Evolutionary conservation across 176 grass and related monocot species (phyloP), one percentile per base, ranked within the genome.

Genomic region (Tillandsia fasciculata): DNA sequence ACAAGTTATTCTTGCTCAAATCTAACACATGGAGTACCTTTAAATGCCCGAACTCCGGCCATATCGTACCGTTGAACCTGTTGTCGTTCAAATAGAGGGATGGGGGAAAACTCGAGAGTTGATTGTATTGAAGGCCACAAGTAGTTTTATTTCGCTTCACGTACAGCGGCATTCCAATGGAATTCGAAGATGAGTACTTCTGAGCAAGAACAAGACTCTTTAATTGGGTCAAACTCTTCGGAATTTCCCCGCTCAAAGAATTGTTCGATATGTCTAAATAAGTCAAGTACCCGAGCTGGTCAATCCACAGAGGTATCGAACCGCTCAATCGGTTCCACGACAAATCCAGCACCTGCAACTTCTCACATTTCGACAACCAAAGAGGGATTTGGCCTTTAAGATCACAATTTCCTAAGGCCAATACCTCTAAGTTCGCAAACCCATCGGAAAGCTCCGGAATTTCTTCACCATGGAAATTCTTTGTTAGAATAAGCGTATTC

Each of bases 191-290:
- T 0, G 71, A 51, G 0, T 72, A 90, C 51, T 3, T 78, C 66
- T 76, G 76, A 20, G 69, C 65, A 2, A 57, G 48, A 48, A 90
- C 68, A 49, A 96, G 89, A 67, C 93, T 85, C 76, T 96, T 92
- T 5, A 96, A 80, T 51, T 79, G 79, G 1, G 86, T 92, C 83
- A 96, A 81, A 58, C 72, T 85, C 84, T 85, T 87, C 0, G 93
- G 88, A 50, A 96, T 74, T 76, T 85, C 81, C 4, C 89, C 81
- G 3, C 70, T 71, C 50, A 96, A 86, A 52, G 93, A 87, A 75
- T 96, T 96, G 74, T 96, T 96, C 8, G 92, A 92, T 13, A 96
- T 85, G 75, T 96, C 93, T 68, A 96, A 77, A 68, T 96, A 96
- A 66, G 73, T 92, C 72, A 96, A 57, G 68, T 81, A 71, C 59